Evolutionary conservation across 2,329 filamentous ascomycete genomes (phyloP).

Genomic region (Nakataea oryzae): DNA sequence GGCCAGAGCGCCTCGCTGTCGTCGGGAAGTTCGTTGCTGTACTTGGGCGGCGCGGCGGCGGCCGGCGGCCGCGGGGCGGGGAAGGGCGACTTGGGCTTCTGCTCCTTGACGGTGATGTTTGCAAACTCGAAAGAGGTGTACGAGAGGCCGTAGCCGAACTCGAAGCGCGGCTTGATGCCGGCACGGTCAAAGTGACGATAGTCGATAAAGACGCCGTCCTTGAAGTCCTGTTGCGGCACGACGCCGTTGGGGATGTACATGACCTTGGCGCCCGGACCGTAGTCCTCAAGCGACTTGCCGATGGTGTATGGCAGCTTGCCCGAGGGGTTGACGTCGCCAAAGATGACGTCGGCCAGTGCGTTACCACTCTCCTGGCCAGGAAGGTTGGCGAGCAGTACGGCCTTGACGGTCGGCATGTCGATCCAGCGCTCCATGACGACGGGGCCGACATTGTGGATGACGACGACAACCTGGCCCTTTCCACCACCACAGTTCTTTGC

Average conservation of each 20-base stretch:
- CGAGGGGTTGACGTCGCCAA: constrained; percentile 63
- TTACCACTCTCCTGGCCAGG: constrained; percentile 82
- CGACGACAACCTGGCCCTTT: constrained; percentile 62
- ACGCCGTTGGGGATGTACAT: constrained; percentile 59
- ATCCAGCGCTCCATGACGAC: constrained; percentile 74
- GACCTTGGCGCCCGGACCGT: constrained; percentile 61
- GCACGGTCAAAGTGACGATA: constrained; percentile 82
- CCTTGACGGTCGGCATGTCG: constrained; percentile 64
- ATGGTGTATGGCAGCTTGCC: constrained; percentile 87
- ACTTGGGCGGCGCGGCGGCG: constrained; percentile 37
- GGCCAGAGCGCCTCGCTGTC: constrained; percentile 52
- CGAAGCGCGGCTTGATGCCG: constrained; percentile 64
- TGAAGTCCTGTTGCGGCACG: constrained; percentile 72
- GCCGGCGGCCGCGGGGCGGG: constrained; percentile 26
- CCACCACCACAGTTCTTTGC: constrained; percentile 56
- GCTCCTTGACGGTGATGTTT: constrained; percentile 33
- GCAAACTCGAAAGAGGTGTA: constrained; percentile 65
- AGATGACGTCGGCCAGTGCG: constrained; percentile 68
- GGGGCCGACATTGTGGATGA: constrained; percentile 79
- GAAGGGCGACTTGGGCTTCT: constrained; percentile 33
- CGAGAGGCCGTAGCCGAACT: constrained; percentile 78
- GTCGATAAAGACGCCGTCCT: constrained; percentile 77
- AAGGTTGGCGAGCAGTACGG: constrained; percentile 72
- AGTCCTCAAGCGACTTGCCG: constrained; percentile 62
- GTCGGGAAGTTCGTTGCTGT: constrained; percentile 43